Conservation (phyloP, 495 filamentous ascomycete genomes). For the Amphirosellinia nigrospora region DNA sequence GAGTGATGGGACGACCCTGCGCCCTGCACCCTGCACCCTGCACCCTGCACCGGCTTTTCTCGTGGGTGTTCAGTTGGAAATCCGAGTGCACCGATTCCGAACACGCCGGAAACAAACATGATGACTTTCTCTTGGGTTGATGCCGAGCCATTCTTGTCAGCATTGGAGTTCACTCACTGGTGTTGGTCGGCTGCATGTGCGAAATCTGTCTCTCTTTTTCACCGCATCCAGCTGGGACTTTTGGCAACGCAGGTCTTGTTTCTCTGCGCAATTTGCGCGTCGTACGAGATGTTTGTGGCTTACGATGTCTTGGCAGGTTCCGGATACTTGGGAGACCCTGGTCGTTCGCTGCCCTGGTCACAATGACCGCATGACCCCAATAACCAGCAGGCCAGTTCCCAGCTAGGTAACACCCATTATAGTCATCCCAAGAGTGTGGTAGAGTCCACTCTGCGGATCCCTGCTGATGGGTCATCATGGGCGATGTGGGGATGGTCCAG, state of each 20-base stretch:
- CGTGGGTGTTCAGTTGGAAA: too few species aligned
- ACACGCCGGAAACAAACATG: conserved; percentile 1
- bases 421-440: conserved; percentile 39
- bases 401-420: conserved; percentile 25
- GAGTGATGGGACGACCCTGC: neutral
- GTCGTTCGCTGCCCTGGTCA: conserved; percentile 10
- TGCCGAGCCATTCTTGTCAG: neutral
- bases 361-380: conserved; percentile 26
- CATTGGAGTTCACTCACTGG: neutral
- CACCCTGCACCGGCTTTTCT: neutral
- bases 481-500: conserved; percentile 33
- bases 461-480: conserved; percentile 23
- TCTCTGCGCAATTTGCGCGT: conserved; percentile 6
- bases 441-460: conserved; percentile 38
- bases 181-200: neutral
- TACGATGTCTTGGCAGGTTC: conserved; percentile 15
- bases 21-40: conserved; percentile 9
- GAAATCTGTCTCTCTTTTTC: neutral
- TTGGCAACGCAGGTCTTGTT: neutral
- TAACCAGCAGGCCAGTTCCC: neutral
- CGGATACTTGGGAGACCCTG: conserved; percentile 11
- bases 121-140: neutral
- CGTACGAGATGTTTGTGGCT: conserved; percentile 15
- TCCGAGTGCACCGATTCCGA: conserved; percentile 1
- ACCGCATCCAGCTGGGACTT: neutral